Base-by-base conservation (phyloP, 1,284 basidiomycete species). In the Tremellales sp. region DNA sequence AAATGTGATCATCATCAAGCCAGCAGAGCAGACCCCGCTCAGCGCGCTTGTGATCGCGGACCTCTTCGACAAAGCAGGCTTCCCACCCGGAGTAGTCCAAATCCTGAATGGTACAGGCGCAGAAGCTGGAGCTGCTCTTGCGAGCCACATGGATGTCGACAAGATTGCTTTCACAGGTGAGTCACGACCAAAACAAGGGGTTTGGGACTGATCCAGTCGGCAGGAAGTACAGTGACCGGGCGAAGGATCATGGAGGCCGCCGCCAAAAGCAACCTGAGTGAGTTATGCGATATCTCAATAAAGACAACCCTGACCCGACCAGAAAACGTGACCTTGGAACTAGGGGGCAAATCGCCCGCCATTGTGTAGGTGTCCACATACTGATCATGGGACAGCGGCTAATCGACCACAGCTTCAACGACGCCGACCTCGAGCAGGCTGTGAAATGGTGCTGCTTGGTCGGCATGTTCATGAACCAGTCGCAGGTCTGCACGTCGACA, bases 11-110 rank as follows among this genome's bases (percentile, higher is more conserved):
- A 46, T 63, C 27, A 44, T 62, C 45, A 60, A 63, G 54, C 48
- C 48, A 7, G 58, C 88, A 31, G 90, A 94, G 72, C 73, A 87
- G 46, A 92, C 89, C 1, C 90, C 91, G 10, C 78, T 94, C 33
- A 87, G 87, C 18, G 87, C 88, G 14, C 77, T 91, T 38, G 79
- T 73, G 12, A 31, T 47, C 10, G 39, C 28, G 43, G 40, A 87
- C 66, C 79, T 90, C 40, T 75, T 87, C 60, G 81, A 77, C 53
- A 84, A 91, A 69, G 86, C 86, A 36, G 87, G 86, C 33, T 91
- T 91, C 70, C 91, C 91, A 5, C 82, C 87, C 9, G 90, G 91
- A 46, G 88, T 91, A 19, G 67, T 93, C 58, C 93, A 93, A 73
- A 85, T 87, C 24, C 77, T 90, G 21, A 84, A 84, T 6, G 88